Percentiles rank a stretch among this genome's conserved stretches.
These are phyloP conservation scores for Aspergillus bridgeri DNA, from an alignment of 495 filamentous ascomycete genomes.

Conservation along the genomic window DNA sequence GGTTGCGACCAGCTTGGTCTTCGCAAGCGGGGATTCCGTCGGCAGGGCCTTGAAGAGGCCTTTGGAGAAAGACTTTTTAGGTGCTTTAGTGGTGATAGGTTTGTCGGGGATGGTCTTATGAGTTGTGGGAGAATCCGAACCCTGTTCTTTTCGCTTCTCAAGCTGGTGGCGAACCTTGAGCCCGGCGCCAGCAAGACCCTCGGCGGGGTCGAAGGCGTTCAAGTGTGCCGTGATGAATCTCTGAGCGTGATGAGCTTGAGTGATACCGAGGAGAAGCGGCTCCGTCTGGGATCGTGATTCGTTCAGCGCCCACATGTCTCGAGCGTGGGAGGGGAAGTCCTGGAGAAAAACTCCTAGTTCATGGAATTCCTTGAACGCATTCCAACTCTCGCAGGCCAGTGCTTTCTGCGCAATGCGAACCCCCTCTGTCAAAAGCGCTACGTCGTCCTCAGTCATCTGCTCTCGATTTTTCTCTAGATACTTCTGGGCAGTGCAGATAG, in stretches of 20 bases:
- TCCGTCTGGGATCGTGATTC: constrained; percentile 20
- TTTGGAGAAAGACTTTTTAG: constrained; percentile 35
- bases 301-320: constrained; percentile 63
- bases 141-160: constrained; percentile 17
- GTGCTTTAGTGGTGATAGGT: constrained; percentile 25
- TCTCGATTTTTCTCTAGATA: constrained; percentile 58
- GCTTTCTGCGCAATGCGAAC: constrained; percentile 60
- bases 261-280: constrained; percentile 49
- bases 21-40: constrained; percentile 50
- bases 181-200: constrained; percentile 50
- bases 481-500: constrained; percentile 58
- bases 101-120: constrained; percentile 20
- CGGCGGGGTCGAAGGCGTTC: constrained; percentile 40
- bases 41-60: constrained; percentile 34
- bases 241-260: constrained; percentile 57
- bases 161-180: constrained; percentile 37
- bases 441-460: constrained; percentile 56
- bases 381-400: constrained; percentile 57
- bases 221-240: constrained; percentile 55
- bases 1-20: constrained; percentile 69
- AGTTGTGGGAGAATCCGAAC: constrained; percentile 6
- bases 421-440: constrained; percentile 55
- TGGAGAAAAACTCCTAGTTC: constrained; percentile 74
- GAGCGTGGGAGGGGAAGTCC: constrained; percentile 51
- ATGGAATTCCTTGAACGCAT: constrained; percentile 60